Base-by-base conservation (phyloP, 2,329 filamentous ascomycete species). In the Aureobasidium lini region DNA sequence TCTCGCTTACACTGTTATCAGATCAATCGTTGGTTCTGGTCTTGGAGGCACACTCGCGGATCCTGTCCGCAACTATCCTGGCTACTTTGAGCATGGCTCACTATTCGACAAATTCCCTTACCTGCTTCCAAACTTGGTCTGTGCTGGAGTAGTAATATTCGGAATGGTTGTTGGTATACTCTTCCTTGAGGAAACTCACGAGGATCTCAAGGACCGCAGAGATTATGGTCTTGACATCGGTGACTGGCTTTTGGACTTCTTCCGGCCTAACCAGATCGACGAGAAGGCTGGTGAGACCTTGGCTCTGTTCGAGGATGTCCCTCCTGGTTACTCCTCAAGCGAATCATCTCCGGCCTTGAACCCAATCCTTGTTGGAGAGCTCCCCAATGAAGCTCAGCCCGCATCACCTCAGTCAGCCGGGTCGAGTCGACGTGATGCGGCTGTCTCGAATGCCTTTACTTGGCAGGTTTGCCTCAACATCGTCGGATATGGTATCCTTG, bases 121-220 rank as follows among this genome's bases (percentile, higher is more conserved):
- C 73, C 82, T 97, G 40, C 81, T 96, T 52, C 91, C 92, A 37
- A 96, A 96, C 72, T 75, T 96, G n/a, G 88, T 96, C 65, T 95
- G 91, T 73, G 87, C 90, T 34, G 77, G 78, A n/a, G 84, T 94
- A 15, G 87, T 95, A 9, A 75, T 87, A 40, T 78, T 88, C 63
- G 90, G 91, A 16, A 86, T 96, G 48, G 70, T 86, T 4, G 81
- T 94, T 57, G 92, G 92, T 16, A 78, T 95, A 58, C 75, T 96
- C 18, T 96, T 96, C 69, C 79, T 99, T 59, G 91, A 99, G 71
- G 94, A 99, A 76, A 97, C 94, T 1, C 94, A 99, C 70, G 82
- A 86, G 52, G 85, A 89, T 71, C 88, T 88, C 77, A 95, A 89
- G 76, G 73, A 85, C 65, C 81, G 85, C 60, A 84, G 83, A 46